Evolutionary conservation across 805 yeast species (phyloP), one percentile per base, ranked within the genome.

Genomic region (Cyberlindnera mycetangii): DNA sequence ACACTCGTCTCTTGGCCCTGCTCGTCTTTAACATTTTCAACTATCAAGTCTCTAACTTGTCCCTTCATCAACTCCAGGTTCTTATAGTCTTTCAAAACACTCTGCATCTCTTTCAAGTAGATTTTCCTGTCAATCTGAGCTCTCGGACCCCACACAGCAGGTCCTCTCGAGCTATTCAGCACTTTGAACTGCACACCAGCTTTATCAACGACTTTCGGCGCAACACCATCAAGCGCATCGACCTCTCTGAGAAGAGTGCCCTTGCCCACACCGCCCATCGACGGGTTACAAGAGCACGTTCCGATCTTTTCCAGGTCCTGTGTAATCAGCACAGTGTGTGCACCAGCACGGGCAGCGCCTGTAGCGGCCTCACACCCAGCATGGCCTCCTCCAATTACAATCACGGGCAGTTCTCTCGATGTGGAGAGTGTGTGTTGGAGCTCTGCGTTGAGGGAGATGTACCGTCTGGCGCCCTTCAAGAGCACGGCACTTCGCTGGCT

Each of bases 291-390:
- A 1, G 97, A 89, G 17, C 97, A 93, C 0, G 95, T 85, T 0
- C 99, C 99, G 12, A 93, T 81, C 58, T 88, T 86, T 22, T 71
- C 61, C 27, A 79, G 58, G 37, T 72, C 75, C 2, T 96, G 98
- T 0, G 99, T 90, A 2, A 93, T 71, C 21, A 93, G 69, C 2
- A 82, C 69, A 0, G 96, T 84, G 3, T 59, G 49, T 2, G 83
- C 75, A 0, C 97, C 97, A 1, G 86, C 60, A 50, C 99, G 72
- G 1, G 98, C 96, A 1, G 96, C 73, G 0, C 92, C 98, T 0
- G 97, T 74, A 2, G 96, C 93, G 0, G 99, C 99, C 65, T 93
- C 99, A 54, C 96, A 83, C 11, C 99, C 99, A 28, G 99, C 99
- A 69, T 93, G 99, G 0, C 99, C 99, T 11, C 95, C 99, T 5